These are phyloP conservation scores for Chamaecyparis obtusa DNA, from an alignment of 75 land plant genomes.

Conservation along the genomic window DNA sequence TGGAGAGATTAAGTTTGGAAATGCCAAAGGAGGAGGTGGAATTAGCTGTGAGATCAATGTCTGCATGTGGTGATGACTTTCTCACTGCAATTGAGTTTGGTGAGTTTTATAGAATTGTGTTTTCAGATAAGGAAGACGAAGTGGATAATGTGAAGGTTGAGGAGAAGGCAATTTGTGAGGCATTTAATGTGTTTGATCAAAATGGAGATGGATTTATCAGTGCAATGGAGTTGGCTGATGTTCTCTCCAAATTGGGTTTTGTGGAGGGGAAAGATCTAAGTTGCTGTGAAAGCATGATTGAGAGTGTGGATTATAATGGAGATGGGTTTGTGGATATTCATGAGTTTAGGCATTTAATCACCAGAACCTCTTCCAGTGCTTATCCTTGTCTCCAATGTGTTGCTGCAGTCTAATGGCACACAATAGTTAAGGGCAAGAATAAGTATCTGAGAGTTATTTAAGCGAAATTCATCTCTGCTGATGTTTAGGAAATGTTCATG, in stretches of 20 bases:
- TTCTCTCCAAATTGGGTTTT: constrained; percentile 34
- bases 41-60: no score
- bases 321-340: constrained; percentile 46
- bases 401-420: not conserved
- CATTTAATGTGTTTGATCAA: constrained; percentile 19
- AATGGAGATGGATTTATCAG: constrained; percentile 57
- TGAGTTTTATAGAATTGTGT: not conserved
- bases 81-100: no score
- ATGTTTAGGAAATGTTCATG: no score
- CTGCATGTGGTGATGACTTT: no score
- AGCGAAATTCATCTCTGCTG: no score
- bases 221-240: constrained; percentile 37
- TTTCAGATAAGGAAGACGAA: not conserved
- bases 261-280: constrained; percentile 15
- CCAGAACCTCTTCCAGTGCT: constrained; percentile 13
- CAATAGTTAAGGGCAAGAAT: no score
- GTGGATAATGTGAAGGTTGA: no score
- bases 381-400: not conserved
- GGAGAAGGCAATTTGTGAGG: no score
- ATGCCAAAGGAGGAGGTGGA: no score
- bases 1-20: no score
- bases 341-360: constrained; percentile 34
- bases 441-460: no score
- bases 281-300: constrained; percentile 43
- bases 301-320: constrained; percentile 31